These are phyloP conservation scores for Skeletonema marinoi DNA, from an alignment of 108 stramenopile genomes.

Conservation along the genomic window DNA sequence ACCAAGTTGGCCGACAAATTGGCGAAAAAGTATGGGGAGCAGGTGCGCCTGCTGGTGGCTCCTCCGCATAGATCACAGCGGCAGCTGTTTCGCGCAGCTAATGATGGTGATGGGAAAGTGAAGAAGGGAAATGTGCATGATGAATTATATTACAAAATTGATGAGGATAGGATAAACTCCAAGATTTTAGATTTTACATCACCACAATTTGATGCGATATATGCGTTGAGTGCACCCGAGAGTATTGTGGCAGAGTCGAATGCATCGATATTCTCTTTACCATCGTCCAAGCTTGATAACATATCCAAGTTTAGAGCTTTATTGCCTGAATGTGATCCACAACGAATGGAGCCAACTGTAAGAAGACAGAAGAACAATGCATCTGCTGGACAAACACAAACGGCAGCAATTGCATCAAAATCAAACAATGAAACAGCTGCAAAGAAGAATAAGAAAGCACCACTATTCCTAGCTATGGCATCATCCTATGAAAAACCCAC, in stretches of 20 bases:
- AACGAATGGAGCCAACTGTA: constrained; percentile 32
- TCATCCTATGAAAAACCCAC: constrained; percentile 34
- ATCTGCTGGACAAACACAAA: background rate
- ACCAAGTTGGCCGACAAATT: constrained; percentile 48
- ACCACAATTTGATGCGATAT: constrained; percentile 62
- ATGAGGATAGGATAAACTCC: constrained; percentile 43
- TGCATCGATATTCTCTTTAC: constrained; percentile 29
- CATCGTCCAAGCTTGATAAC: constrained; percentile 41
- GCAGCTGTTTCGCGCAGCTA: background rate
- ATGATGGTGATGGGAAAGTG: too few relatives aligned
- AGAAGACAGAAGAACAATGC: constrained; percentile 6
- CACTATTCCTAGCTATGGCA: constrained; percentile 53
- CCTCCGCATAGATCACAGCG: constrained; percentile 25
- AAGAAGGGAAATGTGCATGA: constrained; percentile 24
- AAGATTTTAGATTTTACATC: constrained; percentile 64
- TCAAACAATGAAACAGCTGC: background rate
- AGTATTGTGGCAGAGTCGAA: constrained; percentile 43
- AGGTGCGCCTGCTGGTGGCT: constrained; percentile 60
- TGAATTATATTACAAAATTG: constrained; percentile 58
- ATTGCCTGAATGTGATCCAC: constrained; percentile 58
- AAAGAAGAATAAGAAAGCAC: constrained; percentile 14
- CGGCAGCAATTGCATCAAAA: constrained; percentile 2
- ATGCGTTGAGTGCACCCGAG: constrained; percentile 48
- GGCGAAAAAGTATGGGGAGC: constrained; percentile 77
- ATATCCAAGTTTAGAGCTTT: constrained; percentile 49